Conservation (phyloP, 2,329 filamentous ascomycete genomes). For the Trichoderma guizhouense region DNA sequence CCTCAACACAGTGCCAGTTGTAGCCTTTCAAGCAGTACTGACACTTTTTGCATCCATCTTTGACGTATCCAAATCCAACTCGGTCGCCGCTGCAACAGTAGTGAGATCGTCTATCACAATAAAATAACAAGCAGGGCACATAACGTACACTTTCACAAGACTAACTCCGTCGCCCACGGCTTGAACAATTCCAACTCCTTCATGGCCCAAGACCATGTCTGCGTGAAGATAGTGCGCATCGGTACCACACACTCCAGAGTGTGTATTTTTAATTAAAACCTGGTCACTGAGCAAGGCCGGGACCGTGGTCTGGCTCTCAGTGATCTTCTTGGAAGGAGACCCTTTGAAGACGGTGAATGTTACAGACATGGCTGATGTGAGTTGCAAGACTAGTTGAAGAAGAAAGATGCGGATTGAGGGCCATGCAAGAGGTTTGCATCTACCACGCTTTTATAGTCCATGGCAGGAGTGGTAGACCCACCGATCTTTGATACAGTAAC, state of each 20-base stretch:
- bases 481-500: neutral
- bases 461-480: neutral
- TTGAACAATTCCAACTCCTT: neutral
- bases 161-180: neutral
- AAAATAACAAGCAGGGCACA: neutral
- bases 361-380: neutral
- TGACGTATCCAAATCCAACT: neutral
- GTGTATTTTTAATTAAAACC: neutral
- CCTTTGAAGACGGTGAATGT: slow-evolving; percentile 4
- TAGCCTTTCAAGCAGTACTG: neutral
- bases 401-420: neutral
- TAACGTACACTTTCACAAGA: neutral
- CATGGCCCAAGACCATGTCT: neutral
- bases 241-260: neutral
- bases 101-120: neutral
- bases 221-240: neutral
- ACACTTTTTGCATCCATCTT: neutral
- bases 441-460: neutral
- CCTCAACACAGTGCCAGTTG: neutral
- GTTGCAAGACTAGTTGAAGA: neutral
- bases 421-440: neutral
- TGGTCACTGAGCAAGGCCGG: neutral
- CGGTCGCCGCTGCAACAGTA: neutral
- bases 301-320: neutral
- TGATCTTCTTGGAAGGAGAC: neutral